Base-by-base conservation (phyloP, 805 yeast species). In the Candida pseudofarinosa region DNA sequence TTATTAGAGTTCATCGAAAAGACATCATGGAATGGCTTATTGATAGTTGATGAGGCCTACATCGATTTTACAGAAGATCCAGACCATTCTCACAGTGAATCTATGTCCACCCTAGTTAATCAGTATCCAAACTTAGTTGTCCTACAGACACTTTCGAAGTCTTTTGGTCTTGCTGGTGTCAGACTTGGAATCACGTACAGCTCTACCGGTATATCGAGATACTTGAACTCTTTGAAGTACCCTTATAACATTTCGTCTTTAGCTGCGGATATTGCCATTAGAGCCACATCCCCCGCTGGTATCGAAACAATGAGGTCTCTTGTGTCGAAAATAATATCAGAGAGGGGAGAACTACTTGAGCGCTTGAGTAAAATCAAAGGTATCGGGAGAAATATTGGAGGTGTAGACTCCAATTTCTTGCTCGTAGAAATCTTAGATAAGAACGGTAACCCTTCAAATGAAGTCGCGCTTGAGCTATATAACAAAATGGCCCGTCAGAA, bases 91-190 rank as follows among this genome's bases (percentile, higher is more conserved):
- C 40, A 44, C 37, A 50, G 58, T 33, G 43, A 50, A 30, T 87
- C 96, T 0, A 60, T 82, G 51, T 75, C 89, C 7, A 85, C 95
- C 1, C 68, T 85, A 48, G 98, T 89, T 2, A 88, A 81, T 60
- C 75, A 83, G 54, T 80, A 83, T 63, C 90, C 90, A 19, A 87
- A 89, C 56, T 67, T 93, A 41, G 89, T 86, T 14, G 96, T 88
- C 10, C 69, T 90, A 61, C 99, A 93, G 64, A 93, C 99, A 0
- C 65, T 93, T 33, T 89, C 97, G 15, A 93, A 93, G 59, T 84
- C 98, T 0, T 93, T 93, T 66, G 99, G 99, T 15, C 76, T 93
- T 41, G 99, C 99, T 3, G 98, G 97, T 36, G 84, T 90, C 39
- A 77, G 99, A 54, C 63, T 91, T 35, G 99, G 99, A 19, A 70